Percentiles rank a stretch among this genome's conserved stretches.
Conservation (phyloP, 2,329 filamentous ascomycete genomes). For the Colletotrichum zoysiae region DNA sequence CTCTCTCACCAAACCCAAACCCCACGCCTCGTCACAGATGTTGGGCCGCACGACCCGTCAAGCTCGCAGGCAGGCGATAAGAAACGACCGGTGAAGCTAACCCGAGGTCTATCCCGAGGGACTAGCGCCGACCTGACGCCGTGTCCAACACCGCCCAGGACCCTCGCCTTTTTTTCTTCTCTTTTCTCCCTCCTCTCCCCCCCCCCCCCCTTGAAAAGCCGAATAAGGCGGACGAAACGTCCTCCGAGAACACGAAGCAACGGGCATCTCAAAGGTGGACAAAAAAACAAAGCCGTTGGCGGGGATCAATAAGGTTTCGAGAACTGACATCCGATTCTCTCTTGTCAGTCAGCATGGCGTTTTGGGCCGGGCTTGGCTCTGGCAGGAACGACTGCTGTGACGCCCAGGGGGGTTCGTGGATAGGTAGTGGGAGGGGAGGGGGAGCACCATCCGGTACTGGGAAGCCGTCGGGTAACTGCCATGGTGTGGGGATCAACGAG, state of each 20-base stretch:
- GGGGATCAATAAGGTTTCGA: not conserved
- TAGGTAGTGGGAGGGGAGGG: not conserved
- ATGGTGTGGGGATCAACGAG: not conserved
- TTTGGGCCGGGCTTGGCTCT: not conserved
- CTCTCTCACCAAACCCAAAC: not conserved
- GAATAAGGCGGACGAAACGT: not conserved
- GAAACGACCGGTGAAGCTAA: not conserved
- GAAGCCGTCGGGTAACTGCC: not conserved
- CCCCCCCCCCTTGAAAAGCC: no score
- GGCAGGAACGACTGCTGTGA: not conserved
- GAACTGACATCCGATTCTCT: not conserved
- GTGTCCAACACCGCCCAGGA: not conserved
- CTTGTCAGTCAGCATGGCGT: not conserved
- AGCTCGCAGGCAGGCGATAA: not conserved
- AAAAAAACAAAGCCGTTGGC: not conserved
- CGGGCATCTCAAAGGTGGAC: not conserved
- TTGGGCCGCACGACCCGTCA: no score
- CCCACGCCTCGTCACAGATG: not conserved
- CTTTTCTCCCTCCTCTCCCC: rapidly evolving
- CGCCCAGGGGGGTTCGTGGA: not conserved
- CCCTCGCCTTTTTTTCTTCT: not conserved
- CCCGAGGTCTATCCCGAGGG: not conserved
- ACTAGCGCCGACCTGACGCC: not conserved
- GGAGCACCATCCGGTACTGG: not conserved
- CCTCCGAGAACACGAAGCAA: not conserved